Evolutionary conservation across 2,329 filamentous ascomycete species (phyloP), one percentile per base, ranked within the genome.

Genomic region (Diplodia seriata): DNA sequence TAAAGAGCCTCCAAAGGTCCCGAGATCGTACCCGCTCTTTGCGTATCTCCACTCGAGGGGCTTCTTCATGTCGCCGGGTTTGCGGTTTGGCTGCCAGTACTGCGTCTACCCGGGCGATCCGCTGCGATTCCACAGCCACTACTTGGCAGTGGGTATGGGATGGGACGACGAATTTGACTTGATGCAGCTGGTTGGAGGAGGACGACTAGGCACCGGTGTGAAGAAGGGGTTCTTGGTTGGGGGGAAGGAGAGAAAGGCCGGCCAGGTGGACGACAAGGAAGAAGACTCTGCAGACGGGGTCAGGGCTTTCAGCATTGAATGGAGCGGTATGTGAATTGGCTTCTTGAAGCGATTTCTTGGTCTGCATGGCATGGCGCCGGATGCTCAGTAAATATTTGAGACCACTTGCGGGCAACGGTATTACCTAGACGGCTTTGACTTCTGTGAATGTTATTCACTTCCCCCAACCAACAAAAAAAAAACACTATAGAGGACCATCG

Each of bases 101-200:
- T 93, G 93, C 72, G 92, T 96, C 5, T 99, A 99, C 74, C 95
- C 95, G 0, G 95, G 95, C 55, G 95, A 99, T 77, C 93, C 95
- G 1, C 84, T 99, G 63, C 90, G 95, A 12, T 99, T 96, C 77
- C 95, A 99, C 79, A 95, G 93, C 55, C 95, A 99, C 78, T 98
- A 97, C 77, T 86, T 97, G 73, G 92, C 90, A 8, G 91, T 90
- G n/a, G 89, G 91, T 38, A 88, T 91, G 73, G 88, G 85, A n/a
- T 98, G 93, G 93, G 89, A 97, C 69, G 88, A 97, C 74, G 88
- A 93, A 72, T 90, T 99, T 68, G 86, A 91, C 47, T 83, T 98
- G 74, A 85, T 97, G 72, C 91, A 97, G 72, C 82, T 99, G 15
- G 90, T 98, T 18, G 91, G 89, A 23, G 93, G 93, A 8, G 95